A percentile compares a stretch with the other conserved stretches of the same genome.
Evolutionary conservation across 1,284 basidiomycete genomes (phyloP).

Genomic region (Sanghuangporus baumii): DNA sequence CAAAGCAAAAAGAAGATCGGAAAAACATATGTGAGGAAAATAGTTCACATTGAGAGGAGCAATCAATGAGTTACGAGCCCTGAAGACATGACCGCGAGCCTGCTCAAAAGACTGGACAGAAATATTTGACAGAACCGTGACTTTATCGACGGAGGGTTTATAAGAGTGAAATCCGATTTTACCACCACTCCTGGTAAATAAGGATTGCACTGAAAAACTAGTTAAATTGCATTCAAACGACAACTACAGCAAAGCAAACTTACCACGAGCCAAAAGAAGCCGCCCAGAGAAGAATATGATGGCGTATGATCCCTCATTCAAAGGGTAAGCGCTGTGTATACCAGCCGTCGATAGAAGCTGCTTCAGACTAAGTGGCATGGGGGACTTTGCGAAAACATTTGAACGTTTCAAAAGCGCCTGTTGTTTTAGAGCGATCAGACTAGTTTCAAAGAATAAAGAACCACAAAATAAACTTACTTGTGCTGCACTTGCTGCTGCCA

Average conservation of each 20-base stretch:
- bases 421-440: too few relatives aligned
- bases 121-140: too few relatives aligned
- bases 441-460: not conserved
- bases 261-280: not conserved
- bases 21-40: too few relatives aligned
- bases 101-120: too few relatives aligned
- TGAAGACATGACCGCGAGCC: not conserved
- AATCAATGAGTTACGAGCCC: too few relatives aligned
- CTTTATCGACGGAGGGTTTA: too few relatives aligned
- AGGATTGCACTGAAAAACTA: not conserved
- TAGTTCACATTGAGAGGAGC: too few relatives aligned
- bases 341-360: not conserved
- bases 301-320: not conserved
- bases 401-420: not conserved
- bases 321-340: not conserved
- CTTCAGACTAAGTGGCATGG: not conserved
- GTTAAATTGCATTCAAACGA: too few relatives aligned
- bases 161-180: not conserved
- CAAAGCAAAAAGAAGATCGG: too few relatives aligned
- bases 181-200: not conserved
- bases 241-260: not conserved
- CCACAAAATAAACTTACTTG: not conserved
- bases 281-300: not conserved
- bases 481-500: not conserved
- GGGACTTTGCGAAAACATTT: not conserved